Percentiles rank a stretch among this genome's conserved stretches.
These are phyloP conservation scores for Sarocladium oryzae DNA, from an alignment of 2,329 filamentous ascomycete species.

Conservation along the genomic window DNA sequence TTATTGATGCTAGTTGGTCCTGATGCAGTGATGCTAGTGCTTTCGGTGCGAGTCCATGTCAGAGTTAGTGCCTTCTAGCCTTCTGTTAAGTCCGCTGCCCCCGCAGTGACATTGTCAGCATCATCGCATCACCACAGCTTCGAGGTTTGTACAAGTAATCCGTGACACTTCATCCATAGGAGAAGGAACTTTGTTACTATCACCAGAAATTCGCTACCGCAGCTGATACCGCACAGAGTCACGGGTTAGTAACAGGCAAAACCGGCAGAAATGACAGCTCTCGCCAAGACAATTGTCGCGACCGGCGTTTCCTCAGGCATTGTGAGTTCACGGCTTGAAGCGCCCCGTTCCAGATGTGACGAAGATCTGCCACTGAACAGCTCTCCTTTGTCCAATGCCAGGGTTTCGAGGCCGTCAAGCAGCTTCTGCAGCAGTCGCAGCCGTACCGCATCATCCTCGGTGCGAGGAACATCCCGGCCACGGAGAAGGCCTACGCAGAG, in stretches of 20 bases:
- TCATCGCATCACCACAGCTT: no score
- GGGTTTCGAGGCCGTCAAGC: conserved; percentile 48
- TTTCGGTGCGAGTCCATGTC: no score
- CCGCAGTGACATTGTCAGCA: neutral
- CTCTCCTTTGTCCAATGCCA: conserved; percentile 16
- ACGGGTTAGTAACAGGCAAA: neutral
- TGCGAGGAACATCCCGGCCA: conserved; percentile 35
- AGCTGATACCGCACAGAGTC: no score
- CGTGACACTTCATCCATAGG: no score
- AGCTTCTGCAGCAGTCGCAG: conserved; percentile 38
- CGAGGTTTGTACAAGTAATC: no score
- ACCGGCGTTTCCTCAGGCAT: conserved; percentile 44
- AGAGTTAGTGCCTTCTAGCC: no score
- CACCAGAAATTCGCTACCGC: no score
- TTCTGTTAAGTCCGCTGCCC: neutral
- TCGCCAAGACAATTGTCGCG: conserved; percentile 43
- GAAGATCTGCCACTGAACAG: conserved; percentile 1
- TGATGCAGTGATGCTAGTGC: no score
- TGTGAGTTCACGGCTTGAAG: conserved; percentile 23
- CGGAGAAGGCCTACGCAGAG: conserved; percentile 34
- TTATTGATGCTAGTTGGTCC: no score
- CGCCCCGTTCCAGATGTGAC: neutral
- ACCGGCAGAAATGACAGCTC: conserved; percentile 25
- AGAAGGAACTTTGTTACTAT: no score
- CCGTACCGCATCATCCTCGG: conserved; percentile 44